Base-by-base conservation (phyloP, 208 protist species). In the Wallacemonas sp. region DNA sequence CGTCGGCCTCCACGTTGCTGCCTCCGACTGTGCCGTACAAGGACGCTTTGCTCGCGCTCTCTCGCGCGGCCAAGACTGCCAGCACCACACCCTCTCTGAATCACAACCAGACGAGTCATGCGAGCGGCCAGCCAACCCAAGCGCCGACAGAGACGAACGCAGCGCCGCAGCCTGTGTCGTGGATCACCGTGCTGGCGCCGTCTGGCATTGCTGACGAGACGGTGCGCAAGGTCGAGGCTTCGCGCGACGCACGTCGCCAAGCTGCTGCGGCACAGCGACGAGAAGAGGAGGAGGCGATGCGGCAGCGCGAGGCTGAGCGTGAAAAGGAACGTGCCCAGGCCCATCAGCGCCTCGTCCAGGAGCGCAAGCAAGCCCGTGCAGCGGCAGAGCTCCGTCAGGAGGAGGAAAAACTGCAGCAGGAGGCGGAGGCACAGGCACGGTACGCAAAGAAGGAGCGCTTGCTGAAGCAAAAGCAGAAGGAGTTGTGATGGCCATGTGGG, bases 311-410 rank as follows among this genome's bases (percentile, higher is more conserved):
- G 66, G 62, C 64, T 21, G 60, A 73, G 51, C 70, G 82, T 11
- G 85, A 90, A 47, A 59, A 44, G n/a, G 78, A 83, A 58, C 75
- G 86, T 0, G 89, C 75, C 27, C 77, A 70, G 31, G 84, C 77
- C 31, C 80, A 84, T 49, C 53, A 58, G 2, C 59, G 66, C 39
- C 15, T 86, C 15, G 82, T 93, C 47, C 66, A 86, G 64, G 77
- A 91, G 59, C 76, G 81, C 31, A 88, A 88, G 56, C 66, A 62
- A 45, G 61, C 31, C 6, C 82, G 72, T 49, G 68, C 58, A 28
- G 62, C 60, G 33, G 79, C 74, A 47, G 60, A 68, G 56, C 70
- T 71, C 55, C 38, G 30, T 1, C 74, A 77, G 45, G 58, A 62
- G 46, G 59, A 78, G 12, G 60, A 66, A 51, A 65, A 62, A 3